A percentile compares a stretch with the other conserved stretches of the same genome.
These are phyloP conservation scores for Theobroma grandiflorum DNA, from an alignment of 441 rosid genomes.

Conservation along the genomic window DNA sequence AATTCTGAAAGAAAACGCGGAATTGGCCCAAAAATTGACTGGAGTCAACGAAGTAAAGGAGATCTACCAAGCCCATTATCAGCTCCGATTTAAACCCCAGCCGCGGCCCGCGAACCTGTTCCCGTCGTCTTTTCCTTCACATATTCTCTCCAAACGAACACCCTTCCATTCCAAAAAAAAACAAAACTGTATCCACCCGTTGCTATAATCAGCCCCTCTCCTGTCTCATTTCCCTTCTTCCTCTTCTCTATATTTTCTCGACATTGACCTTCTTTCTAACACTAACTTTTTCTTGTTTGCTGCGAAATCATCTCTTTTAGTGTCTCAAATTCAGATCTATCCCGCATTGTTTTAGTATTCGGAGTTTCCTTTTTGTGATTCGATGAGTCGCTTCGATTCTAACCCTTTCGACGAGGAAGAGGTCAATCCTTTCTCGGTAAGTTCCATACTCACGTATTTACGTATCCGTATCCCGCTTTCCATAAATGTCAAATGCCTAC, in stretches of 20 bases:
- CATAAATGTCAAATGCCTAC: neutral
- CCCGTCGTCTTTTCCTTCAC: neutral
- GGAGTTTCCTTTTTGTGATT: conserved; percentile 34
- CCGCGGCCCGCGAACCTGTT: neutral
- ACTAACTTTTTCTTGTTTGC: neutral
- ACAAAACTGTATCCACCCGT: conserved; percentile 14
- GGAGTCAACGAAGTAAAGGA: neutral
- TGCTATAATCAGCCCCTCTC: neutral
- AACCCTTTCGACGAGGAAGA: conserved; percentile 91
- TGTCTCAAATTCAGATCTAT: conserved; percentile 33
- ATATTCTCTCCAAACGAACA: conserved; percentile 43
- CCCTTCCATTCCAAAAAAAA: neutral
- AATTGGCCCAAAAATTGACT: neutral
- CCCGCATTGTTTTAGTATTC: conserved; percentile 23
- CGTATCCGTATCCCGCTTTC: neutral
- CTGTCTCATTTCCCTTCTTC: neutral
- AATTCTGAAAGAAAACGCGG: neutral
- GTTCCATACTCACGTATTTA: neutral
- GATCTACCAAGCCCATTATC: conserved; percentile 5
- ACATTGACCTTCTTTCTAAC: neutral
- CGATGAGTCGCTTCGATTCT: conserved; percentile 75
- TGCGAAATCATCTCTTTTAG: conserved; percentile 26
- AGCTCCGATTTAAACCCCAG: neutral
- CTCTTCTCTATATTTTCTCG: conserved; percentile 15
- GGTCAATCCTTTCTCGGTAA: conserved; percentile 94